A percentile compares a stretch with the other conserved stretches of the same genome.
These are phyloP conservation scores for Triticum timopheevii DNA, from an alignment of 176 grass and related monocot species.

Conservation along the genomic window DNA sequence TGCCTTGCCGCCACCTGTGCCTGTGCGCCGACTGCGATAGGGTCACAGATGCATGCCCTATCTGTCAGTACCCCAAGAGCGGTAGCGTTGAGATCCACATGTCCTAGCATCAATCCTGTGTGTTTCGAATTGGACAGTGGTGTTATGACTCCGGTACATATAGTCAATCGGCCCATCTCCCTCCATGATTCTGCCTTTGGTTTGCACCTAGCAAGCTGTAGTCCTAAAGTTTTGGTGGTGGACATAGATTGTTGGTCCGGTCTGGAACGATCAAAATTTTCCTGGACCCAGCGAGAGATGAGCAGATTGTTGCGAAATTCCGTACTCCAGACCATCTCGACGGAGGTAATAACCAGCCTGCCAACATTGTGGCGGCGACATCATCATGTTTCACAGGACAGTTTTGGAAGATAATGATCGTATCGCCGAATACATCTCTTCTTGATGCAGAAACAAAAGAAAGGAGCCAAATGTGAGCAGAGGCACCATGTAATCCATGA, in stretches of 20 bases:
- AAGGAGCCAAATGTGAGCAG: neutral
- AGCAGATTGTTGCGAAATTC: neutral
- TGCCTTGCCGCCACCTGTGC: constrained; percentile 71
- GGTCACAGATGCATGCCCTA: constrained; percentile 34
- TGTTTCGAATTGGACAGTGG: neutral
- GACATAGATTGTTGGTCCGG: neutral
- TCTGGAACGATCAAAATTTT: neutral
- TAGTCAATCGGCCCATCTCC: neutral
- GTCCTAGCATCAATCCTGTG: constrained; percentile 30
- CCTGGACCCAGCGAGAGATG: neutral
- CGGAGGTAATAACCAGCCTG: neutral
- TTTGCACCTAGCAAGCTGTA: neutral
- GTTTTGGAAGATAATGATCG: neutral
- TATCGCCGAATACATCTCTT: neutral
- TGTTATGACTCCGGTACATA: constrained; percentile 16
- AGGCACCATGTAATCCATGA: neutral
- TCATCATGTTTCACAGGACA: neutral
- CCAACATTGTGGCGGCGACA: neutral
- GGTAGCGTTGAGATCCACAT: constrained; percentile 47
- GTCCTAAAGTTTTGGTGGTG: neutral
- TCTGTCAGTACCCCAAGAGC: constrained; percentile 49
- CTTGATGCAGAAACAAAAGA: neutral
- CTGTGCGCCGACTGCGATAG: constrained; percentile 46
- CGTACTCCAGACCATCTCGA: neutral
- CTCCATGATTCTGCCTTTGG: neutral